Base-by-base conservation (phyloP, 805 yeast species). In the Yarrowia bubula region DNA sequence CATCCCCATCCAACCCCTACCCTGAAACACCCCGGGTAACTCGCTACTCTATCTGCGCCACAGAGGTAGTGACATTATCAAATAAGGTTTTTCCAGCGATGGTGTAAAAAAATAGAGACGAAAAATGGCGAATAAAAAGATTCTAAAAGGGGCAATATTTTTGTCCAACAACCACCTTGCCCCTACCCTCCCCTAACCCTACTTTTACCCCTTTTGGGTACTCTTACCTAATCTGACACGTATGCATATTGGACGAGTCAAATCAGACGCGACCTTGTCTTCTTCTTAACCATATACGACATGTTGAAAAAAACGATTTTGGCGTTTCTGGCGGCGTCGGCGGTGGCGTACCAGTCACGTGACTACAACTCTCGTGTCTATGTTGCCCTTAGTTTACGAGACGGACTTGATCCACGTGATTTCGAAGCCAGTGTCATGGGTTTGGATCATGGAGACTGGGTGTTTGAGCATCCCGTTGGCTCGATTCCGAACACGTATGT, bases 401-500 rank as follows among this genome's bases (percentile, higher is more conserved):
- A 55, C 5, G 61, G 47, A 7, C 38, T 55, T 11, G 47, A 35
- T 44, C 64, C 64, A 2, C 11, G 10, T 32, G 51, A 17, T n/a
- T 43, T 58, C 33, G 51, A 58, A n/a, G 14, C n/a, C 6, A 7
- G 17, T 8, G 33, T 58, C 3, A 3, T 4, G 1, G 51, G 43
- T 1, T 17, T 35, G 22, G 51, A 58, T 11, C 51, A 70, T 13
- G 80, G 82, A 3, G 43, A 44, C 4, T 81, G 87, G 82, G 70
- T 69, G 7, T 89, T 77, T 70, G 96, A 90, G 73, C 90, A 89
- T 72, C 82, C 78, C 28, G 83, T 85, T 2, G 79, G 86, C 41
- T 88, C 87, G 0, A 72, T 86, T 22, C 85, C 83, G 22, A 79
- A 85, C 67, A 87, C 86, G 72, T 85, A 82, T 72, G 88, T 90